phyloP scores from a whole-genome alignment of 192 early-diverging fungal genomes.

The Linnemannia schmuckeri region DNA sequence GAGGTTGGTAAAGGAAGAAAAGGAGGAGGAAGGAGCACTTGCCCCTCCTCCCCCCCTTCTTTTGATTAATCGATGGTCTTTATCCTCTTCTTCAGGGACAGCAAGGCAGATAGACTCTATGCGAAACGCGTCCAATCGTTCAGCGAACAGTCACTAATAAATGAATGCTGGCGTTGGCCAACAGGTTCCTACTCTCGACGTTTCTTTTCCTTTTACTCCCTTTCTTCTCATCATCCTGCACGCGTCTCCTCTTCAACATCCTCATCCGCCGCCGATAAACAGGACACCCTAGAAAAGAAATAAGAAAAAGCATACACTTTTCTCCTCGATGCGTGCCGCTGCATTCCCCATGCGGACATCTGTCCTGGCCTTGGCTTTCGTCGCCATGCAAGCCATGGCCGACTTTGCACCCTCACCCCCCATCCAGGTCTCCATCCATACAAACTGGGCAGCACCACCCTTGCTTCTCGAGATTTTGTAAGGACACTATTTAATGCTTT shows the following conservation, averaged over 20 bases:
- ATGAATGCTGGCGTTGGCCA: neutral
- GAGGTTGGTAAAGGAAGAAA: neutral
- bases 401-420: slow-evolving; percentile 58
- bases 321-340: slow-evolving; percentile 22
- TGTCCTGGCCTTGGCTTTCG: slow-evolving; percentile 40
- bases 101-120: neutral
- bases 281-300: neutral
- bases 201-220: neutral
- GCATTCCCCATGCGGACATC: slow-evolving; percentile 33
- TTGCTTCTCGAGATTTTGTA: slow-evolving; percentile 84
- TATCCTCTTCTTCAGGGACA: neutral
- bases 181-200: neutral
- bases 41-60: too few relatives aligned
- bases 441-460: slow-evolving; percentile 77
- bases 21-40: neutral
- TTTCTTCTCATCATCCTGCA: neutral
- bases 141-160: neutral
- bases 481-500: slow-evolving; percentile 12
- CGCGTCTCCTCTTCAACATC: neutral
- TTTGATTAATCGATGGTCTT: neutral
- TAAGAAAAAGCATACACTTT: neutral
- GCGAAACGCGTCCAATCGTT: neutral
- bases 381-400: slow-evolving; percentile 32
- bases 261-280: neutral
- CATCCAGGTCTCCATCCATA: slow-evolving; percentile 60